Percentiles rank a stretch among this genome's conserved stretches.
These are phyloP conservation scores for Zelopaecilomyces penicillatus DNA, from an alignment of 2,329 filamentous ascomycete species.

Conservation along the genomic window DNA sequence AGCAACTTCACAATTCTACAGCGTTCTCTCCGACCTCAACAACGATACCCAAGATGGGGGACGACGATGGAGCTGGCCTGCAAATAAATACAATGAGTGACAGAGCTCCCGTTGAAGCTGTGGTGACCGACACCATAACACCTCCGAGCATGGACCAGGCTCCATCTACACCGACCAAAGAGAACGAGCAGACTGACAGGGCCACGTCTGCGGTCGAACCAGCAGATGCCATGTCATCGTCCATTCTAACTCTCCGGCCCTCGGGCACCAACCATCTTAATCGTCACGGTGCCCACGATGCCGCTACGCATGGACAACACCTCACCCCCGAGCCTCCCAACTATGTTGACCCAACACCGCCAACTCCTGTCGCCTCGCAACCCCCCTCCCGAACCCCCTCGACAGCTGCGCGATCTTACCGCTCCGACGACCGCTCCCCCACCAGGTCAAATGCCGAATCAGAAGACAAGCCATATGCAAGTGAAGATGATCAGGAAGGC, in stretches of 20 bases:
- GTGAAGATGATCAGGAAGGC: conserved; percentile 57
- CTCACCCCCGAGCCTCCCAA: conserved; percentile 38
- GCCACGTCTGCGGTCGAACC: conserved; percentile 3
- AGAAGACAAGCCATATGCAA: conserved; percentile 49
- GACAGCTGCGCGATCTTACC: conserved; percentile 41
- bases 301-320: conserved; percentile 25
- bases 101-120: not conserved
- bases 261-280: conserved; percentile 27
- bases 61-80: conserved; percentile 4
- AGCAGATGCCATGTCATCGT: conserved; percentile 34
- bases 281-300: conserved; percentile 26
- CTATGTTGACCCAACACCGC: conserved; percentile 51
- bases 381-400: conserved; percentile 53
- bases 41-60: conserved; percentile 2
- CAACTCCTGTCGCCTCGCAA: conserved; percentile 46
- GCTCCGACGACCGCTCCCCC: conserved; percentile 39
- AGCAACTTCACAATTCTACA: not conserved
- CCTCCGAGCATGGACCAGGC: not conserved
- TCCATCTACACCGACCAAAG: conserved; percentile 11
- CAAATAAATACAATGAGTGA: conserved; percentile 4
- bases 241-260: conserved; percentile 42
- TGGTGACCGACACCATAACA: not conserved
- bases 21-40: not conserved
- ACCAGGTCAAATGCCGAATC: conserved; percentile 44
- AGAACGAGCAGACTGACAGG: conserved; percentile 11